Conservation (phyloP, 1,284 basidiomycete genomes). For the Trametes sp. region DNA sequence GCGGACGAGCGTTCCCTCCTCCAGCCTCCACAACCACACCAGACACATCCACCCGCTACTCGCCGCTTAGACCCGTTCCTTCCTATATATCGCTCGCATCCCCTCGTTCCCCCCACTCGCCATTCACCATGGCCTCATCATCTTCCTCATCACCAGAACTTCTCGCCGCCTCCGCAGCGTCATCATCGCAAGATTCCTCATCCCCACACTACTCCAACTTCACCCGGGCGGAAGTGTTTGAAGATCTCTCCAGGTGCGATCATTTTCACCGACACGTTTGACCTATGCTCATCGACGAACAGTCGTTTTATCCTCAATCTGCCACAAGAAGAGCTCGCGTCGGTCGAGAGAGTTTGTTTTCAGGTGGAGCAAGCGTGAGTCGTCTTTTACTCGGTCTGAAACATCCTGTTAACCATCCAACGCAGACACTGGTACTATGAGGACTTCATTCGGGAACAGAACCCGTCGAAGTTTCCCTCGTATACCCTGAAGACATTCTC, state of each 20-base stretch:
- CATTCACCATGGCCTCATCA: slow-evolving; percentile 55
- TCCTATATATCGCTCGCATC: slow-evolving; percentile 43
- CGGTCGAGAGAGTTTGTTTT: slow-evolving; percentile 95
- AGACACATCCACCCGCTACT: slow-evolving; percentile 26
- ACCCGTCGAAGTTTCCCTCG: slow-evolving; percentile 83
- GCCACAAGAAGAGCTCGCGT: slow-evolving; percentile 91
- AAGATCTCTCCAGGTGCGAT: slow-evolving; percentile 89
- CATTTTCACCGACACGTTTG: slow-evolving; percentile 8
- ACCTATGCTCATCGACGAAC: slow-evolving; percentile 14
- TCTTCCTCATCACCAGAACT: slow-evolving; percentile 81
- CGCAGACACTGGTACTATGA: slow-evolving; percentile 99
- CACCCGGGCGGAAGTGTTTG: slow-evolving; percentile 78
- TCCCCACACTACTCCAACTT: slow-evolving; percentile 35
- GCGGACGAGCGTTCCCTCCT: slow-evolving; percentile 28
- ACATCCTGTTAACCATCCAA: slow-evolving; percentile 17
- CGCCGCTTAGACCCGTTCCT: slow-evolving; percentile 29
- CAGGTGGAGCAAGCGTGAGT: slow-evolving; percentile 98
- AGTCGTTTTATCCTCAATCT: slow-evolving; percentile 98
- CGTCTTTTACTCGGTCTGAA: slow-evolving; percentile 13
- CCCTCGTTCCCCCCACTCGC: slow-evolving; percentile 36
- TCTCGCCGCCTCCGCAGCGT: slow-evolving; percentile 54
- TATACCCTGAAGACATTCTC: slow-evolving; percentile 93
- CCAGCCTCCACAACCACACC: slow-evolving; percentile 33
- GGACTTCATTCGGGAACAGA: slow-evolving; percentile 94
- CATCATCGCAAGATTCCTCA: slow-evolving; percentile 38